Evolutionary conservation across 2,329 filamentous ascomycete genomes (phyloP).

Genomic region (Cordyceps pruinosa): DNA sequence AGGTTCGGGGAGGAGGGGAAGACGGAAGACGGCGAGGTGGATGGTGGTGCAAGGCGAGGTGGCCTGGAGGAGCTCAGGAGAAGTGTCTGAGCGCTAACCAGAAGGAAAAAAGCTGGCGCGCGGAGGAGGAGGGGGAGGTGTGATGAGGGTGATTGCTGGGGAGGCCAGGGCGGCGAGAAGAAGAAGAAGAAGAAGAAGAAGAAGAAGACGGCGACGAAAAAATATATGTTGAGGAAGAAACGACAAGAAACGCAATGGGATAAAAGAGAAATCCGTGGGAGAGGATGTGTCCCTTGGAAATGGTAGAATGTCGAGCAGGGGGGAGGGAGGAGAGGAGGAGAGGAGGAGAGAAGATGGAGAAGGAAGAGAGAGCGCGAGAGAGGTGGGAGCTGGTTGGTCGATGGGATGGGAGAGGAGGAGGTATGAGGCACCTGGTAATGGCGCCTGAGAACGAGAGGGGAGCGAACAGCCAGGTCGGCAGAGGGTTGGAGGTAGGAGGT

Average conservation of each 20-base stretch:
- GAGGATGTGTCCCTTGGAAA: background rate
- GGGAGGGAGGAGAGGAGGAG: background rate
- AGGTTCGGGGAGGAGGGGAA: no score
- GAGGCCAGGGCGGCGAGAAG: background rate
- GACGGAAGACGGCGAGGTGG: background rate
- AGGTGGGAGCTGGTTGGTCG: background rate
- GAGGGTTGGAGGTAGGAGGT: background rate
- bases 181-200: background rate
- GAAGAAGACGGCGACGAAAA: background rate
- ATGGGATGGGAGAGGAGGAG: background rate
- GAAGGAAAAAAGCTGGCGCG: background rate
- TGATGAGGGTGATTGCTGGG: background rate
- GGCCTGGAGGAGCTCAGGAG: slow-evolving; percentile 9
- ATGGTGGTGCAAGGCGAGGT: background rate
- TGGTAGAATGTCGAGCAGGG: background rate
- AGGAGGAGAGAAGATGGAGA: background rate
- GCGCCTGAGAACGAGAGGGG: background rate
- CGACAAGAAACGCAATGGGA: background rate
- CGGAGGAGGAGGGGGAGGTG: background rate
- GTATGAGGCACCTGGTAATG: background rate
- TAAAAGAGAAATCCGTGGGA: background rate
- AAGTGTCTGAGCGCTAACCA: slow-evolving; percentile 10
- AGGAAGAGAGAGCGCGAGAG: no score
- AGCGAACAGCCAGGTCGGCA: no score
- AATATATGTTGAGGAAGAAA: background rate